Evolutionary conservation across 2,329 filamentous ascomycete species (phyloP), one percentile per base, ranked within the genome.

Genomic region (Nemania sp.): DNA sequence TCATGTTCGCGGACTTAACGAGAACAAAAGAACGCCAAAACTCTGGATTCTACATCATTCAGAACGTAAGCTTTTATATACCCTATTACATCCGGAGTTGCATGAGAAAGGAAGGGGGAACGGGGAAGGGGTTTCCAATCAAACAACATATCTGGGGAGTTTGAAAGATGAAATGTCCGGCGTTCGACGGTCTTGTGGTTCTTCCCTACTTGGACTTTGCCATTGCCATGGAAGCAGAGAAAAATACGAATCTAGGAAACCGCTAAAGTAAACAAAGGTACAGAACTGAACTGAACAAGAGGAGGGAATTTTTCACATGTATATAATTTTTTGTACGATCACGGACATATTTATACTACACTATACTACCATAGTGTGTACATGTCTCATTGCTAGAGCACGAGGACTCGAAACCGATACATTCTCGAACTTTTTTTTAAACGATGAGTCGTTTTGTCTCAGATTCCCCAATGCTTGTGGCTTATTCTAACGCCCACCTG

Each of bases 81-180:
- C n/a, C n/a, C n/a, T n/a, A n/a, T n/a, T n/a, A n/a, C n/a, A n/a
- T n/a, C n/a, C n/a, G n/a, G n/a, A n/a, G n/a, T n/a, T n/a, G n/a
- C n/a, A n/a, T n/a, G n/a, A n/a, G n/a, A n/a, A n/a, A n/a, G n/a
- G n/a, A n/a, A n/a, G n/a, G n/a, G n/a, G n/a, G n/a, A n/a, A n/a
- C n/a, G n/a, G n/a, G n/a, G n/a, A n/a, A n/a, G n/a, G n/a, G n/a
- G n/a, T n/a, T n/a, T n/a, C n/a, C n/a, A n/a, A n/a, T n/a, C n/a
- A n/a, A n/a, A n/a, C n/a, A n/a, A n/a, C n/a, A n/a, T n/a, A n/a
- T n/a, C n/a, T n/a, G n/a, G n/a, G n/a, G n/a, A n/a, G n/a, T n/a
- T n/a, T n/a, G n/a, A n/a, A n/a, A n/a, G n/a, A n/a, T n/a, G n/a
- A 56, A 49, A 56, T 41, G 39, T 44, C 49, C 37, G 54, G 54